A percentile compares a stretch with the other conserved stretches of the same genome.
Conservation (phyloP, 495 filamentous ascomycete species). For the Sphaerosporella brunnea region DNA sequence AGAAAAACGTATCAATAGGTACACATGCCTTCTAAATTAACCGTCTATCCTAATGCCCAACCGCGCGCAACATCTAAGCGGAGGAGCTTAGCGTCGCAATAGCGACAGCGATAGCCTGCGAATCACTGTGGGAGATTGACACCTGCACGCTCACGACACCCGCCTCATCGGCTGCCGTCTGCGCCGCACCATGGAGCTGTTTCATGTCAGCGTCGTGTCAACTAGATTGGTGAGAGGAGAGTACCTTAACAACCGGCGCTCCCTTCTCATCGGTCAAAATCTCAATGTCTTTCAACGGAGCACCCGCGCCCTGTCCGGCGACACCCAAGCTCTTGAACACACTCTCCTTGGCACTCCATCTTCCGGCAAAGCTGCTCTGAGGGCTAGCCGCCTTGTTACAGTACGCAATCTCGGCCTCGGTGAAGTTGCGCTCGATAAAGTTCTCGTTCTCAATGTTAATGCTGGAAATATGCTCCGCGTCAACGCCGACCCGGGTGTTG, state of each 20-base stretch:
- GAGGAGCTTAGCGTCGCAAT: conserved; percentile 44
- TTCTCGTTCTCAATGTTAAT: conserved; percentile 86
- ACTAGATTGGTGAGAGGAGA: conserved; percentile 7
- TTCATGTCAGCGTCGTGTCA: conserved; percentile 25
- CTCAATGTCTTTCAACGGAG: conserved; percentile 86
- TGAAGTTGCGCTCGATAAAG: conserved; percentile 93
- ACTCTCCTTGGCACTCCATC: conserved; percentile 95
- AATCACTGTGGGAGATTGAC: conserved; percentile 86
- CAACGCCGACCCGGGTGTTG: conserved; percentile 77
- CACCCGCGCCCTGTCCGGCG: conserved; percentile 69
- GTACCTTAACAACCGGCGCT: conserved; percentile 66
- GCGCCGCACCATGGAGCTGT: conserved; percentile 70
- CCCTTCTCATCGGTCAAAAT: conserved; percentile 64
- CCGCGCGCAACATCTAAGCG: not conserved
- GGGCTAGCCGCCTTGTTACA: conserved; percentile 61
- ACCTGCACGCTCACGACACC: conserved; percentile 76
- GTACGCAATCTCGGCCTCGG: conserved; percentile 59
- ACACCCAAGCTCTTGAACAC: conserved; percentile 96
- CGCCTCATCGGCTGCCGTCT: conserved; percentile 58
- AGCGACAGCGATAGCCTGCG: conserved; percentile 82
- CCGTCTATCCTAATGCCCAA: not conserved
- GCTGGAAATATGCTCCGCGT: conserved; percentile 68
- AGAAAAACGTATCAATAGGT: not conserved
- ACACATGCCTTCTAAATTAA: not conserved
- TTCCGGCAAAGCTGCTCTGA: conserved; percentile 73